Percentiles rank a stretch among this genome's conserved stretches.
Conservation (phyloP, 306 rosid genomes). For the Glycine tomentella region DNA sequence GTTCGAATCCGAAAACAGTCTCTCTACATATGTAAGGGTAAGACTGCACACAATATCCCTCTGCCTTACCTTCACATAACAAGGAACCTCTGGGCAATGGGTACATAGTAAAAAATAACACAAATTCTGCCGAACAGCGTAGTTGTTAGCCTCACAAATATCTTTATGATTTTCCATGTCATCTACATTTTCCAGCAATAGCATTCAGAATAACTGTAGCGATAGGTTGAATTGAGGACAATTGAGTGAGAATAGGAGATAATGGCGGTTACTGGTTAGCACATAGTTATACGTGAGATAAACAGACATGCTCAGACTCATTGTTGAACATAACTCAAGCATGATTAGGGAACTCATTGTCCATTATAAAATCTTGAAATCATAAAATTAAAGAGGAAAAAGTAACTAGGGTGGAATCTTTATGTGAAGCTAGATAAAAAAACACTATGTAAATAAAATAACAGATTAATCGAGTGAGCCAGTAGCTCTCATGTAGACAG, state of each 20-base stretch:
- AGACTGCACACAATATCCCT: too few species aligned
- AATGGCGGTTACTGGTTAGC: constrained; percentile 1
- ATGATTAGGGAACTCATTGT: not conserved
- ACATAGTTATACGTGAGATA: not conserved
- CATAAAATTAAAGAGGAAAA: not conserved
- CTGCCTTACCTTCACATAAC: too few species aligned
- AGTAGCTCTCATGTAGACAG: not conserved
- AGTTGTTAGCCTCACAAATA: not conserved
- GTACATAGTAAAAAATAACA: not conserved
- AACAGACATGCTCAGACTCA: not conserved
- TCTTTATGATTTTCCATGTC: not conserved
- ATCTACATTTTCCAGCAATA: not conserved
- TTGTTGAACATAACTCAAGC: not conserved
- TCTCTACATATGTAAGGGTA: too few species aligned
- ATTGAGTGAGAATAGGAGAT: constrained; percentile 1
- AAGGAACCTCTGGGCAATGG: too few species aligned
- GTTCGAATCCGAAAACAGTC: too few species aligned
- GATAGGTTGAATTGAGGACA: not conserved
- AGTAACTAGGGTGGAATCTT: not conserved
- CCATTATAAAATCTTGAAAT: constrained; percentile 5
- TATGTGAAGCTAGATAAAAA: not conserved
- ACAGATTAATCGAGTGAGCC: not conserved
- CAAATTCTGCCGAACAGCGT: not conserved
- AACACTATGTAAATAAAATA: not conserved
- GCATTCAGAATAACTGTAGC: not conserved